These are phyloP conservation scores for Novymonas esmeraldas DNA, from an alignment of 208 protist genomes.

Conservation along the genomic window DNA sequence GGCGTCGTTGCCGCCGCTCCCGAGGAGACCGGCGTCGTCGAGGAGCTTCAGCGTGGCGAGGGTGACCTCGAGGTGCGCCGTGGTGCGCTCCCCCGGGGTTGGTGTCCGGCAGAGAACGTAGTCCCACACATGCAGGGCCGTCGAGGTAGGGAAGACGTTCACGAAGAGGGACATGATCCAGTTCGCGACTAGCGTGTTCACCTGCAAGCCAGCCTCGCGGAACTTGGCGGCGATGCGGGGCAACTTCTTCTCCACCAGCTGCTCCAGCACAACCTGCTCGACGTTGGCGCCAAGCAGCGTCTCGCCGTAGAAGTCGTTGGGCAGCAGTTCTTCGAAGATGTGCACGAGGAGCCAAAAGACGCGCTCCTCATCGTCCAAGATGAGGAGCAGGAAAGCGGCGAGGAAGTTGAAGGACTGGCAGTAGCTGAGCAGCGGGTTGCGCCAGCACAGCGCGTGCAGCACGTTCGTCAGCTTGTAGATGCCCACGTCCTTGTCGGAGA, in stretches of 20 bases:
- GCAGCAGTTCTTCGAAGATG: constrained; percentile 64
- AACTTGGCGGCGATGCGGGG: constrained; percentile 51
- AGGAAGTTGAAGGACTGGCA: constrained; percentile 86
- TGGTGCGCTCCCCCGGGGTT: constrained; percentile 19
- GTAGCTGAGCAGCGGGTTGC: constrained; percentile 79
- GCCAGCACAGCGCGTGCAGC: constrained; percentile 78
- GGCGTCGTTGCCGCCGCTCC: constrained; percentile 31
- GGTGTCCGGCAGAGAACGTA: constrained; percentile 46
- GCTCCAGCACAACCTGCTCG: constrained; percentile 60
- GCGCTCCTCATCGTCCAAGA: constrained; percentile 73
- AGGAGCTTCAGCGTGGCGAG: constrained; percentile 57
- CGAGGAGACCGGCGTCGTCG: constrained; percentile 31
- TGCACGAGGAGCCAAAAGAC: constrained; percentile 64
- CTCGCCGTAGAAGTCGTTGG: constrained; percentile 78
- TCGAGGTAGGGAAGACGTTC: constrained; percentile 59
- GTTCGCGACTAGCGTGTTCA: constrained; percentile 51
- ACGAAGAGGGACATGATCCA: constrained; percentile 80
- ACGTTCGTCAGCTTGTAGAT: constrained; percentile 62
- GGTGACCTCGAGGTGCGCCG: constrained; percentile 52
- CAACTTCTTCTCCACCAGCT: constrained; percentile 43
- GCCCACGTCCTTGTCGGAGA: constrained; percentile 55
- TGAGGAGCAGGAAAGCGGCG: constrained; percentile 56
- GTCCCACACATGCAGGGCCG: constrained; percentile 67
- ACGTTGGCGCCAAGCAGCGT: constrained; percentile 63
- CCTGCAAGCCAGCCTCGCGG: constrained; percentile 39